Evolutionary conservation across 108 stramenopile genomes (phyloP).

Genomic region (Conticribra guillardii): DNA sequence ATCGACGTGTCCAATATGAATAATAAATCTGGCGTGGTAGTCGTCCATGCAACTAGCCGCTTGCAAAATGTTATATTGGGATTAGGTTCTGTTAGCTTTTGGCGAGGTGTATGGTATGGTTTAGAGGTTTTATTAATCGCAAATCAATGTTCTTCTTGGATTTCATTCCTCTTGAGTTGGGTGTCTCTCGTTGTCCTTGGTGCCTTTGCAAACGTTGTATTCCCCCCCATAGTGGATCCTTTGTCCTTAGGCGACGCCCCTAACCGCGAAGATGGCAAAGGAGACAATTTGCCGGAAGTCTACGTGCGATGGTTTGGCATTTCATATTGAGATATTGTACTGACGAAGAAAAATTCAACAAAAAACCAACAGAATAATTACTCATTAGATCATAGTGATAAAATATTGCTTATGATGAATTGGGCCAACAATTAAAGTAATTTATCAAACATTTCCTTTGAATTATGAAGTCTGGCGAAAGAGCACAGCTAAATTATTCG

Average conservation of each 20-base stretch:
- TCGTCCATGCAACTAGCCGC: not conserved
- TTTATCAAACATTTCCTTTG: no score
- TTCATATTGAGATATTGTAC: no score
- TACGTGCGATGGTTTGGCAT: no score
- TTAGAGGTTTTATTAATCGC: not conserved
- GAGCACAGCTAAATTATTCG: constrained; percentile 79
- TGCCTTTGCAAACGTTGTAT: not conserved
- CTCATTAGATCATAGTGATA: no score
- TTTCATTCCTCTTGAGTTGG: not conserved
- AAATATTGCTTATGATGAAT: no score
- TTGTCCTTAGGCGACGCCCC: not conserved
- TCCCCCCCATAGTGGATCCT: not conserved
- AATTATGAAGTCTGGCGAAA: constrained; percentile 64
- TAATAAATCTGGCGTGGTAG: not conserved
- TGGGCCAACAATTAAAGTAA: no score
- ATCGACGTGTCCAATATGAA: not conserved
- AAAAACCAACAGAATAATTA: no score
- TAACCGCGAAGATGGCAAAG: not conserved
- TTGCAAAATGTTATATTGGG: not conserved
- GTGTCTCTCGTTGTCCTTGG: not conserved
- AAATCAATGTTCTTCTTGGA: not conserved
- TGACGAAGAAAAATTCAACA: no score
- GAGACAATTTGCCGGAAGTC: not conserved
- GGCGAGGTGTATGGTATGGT: not conserved
- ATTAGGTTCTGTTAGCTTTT: not conserved